Conservation (phyloP, 257 asterid species). For the Solanum piurae region DNA sequence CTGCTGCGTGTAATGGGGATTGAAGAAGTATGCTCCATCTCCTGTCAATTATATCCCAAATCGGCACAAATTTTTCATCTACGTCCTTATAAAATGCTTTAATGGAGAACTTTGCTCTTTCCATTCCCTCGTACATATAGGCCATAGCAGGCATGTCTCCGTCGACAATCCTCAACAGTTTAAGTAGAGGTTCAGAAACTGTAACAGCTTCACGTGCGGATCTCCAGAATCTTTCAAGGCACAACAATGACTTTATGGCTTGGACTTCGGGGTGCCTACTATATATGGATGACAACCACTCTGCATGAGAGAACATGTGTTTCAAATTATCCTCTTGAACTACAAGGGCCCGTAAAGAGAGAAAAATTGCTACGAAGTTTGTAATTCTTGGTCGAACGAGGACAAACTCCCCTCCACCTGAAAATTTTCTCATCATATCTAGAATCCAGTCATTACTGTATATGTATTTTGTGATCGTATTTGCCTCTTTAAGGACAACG, state of each 20-base stretch:
- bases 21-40: constrained; percentile 34
- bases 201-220: constrained; percentile 24
- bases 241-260: constrained; percentile 17
- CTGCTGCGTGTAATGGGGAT: constrained; percentile 29
- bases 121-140: constrained; percentile 30
- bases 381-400: constrained; percentile 20
- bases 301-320: constrained; percentile 21
- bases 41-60: constrained; percentile 29
- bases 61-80: constrained; percentile 23
- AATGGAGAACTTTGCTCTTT: constrained; percentile 24
- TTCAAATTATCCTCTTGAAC: constrained; percentile 24
- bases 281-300: constrained; percentile 21
- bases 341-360: constrained; percentile 22
- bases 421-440: constrained; percentile 13
- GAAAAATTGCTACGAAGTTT: constrained; percentile 13
- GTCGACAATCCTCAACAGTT: constrained; percentile 26
- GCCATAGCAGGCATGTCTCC: constrained; percentile 44
- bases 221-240: constrained; percentile 24
- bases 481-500: constrained; percentile 31
- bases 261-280: constrained; percentile 14
- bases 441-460: constrained; percentile 24
- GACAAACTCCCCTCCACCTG: constrained; percentile 18
- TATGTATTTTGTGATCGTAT: constrained; percentile 11
- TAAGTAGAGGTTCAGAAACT: constrained; percentile 25
- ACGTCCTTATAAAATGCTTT: constrained; percentile 25